phyloP scores from a whole-genome alignment of 2,329 filamentous ascomycete genomes.

The Curvularia eragrostidis region DNA sequence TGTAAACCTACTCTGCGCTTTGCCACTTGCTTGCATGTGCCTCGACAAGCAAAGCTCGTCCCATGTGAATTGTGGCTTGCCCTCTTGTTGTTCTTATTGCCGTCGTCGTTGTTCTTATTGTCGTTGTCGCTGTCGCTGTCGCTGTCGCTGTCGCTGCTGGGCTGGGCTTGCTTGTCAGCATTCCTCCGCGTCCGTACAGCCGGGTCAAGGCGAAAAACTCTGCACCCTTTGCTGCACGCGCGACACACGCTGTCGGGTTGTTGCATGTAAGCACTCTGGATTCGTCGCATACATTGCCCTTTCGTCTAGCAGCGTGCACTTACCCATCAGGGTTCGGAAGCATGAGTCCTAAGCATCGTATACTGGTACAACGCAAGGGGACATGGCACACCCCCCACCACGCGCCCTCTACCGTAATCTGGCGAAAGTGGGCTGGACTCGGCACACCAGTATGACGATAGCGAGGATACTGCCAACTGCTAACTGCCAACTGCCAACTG shows the following conservation, averaged over 20 bases:
- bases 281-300: conserved; percentile 10
- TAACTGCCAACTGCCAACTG: conserved; percentile 12
- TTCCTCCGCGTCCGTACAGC: conserved; percentile 30
- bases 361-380: conserved; percentile 21
- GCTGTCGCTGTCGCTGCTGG: background rate
- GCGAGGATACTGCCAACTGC: conserved; percentile 1
- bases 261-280: conserved; percentile 18
- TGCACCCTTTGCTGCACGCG: conserved; percentile 28
- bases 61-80: conserved; percentile 8
- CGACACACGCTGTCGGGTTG: conserved; percentile 30
- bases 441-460: conserved; percentile 3
- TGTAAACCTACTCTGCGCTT: too few relatives aligned
- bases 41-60: conserved; percentile 19
- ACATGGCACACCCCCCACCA: conserved; percentile 4
- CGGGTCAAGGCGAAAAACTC: conserved; percentile 33
- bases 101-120: background rate
- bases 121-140: background rate
- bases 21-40: conserved; percentile 18
- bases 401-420: conserved; percentile 1
- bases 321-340: conserved; percentile 1
- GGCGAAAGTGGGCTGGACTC: conserved; percentile 7
- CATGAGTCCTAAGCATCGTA: background rate
- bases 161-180: conserved; percentile 11
- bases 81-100: background rate
- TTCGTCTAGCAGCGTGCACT: conserved; percentile 8